phyloP scores from a whole-genome alignment of 75 land plant species.

The Pinus taeda region DNA sequence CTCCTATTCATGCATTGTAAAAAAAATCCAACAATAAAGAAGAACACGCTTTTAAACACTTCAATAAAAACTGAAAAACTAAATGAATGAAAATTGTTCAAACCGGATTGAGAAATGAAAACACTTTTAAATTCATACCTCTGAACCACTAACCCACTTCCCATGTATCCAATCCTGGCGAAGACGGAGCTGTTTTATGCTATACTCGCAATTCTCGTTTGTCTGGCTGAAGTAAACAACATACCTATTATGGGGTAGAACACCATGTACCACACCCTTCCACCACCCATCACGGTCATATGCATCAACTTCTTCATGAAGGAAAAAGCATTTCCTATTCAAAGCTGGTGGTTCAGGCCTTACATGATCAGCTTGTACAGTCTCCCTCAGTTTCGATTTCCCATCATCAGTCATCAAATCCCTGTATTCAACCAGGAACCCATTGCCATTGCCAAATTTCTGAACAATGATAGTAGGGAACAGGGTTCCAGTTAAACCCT shows the following conservation, averaged over 20 bases:
- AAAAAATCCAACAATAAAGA: too few species aligned
- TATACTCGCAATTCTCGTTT: conserved; percentile 28
- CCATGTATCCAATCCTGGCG: conserved; percentile 60
- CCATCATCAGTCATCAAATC: conserved; percentile 40
- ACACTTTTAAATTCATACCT: conserved; percentile 18
- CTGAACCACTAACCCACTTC: conserved; percentile 36
- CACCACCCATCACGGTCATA: conserved; percentile 60
- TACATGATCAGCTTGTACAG: conserved; percentile 22
- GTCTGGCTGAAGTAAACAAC: conserved; percentile 36
- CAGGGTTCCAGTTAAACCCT: conserved; percentile 55
- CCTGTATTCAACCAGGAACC: conserved; percentile 36
- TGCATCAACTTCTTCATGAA: conserved; percentile 52
- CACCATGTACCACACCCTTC: conserved; percentile 42
- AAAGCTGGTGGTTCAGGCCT: conserved; percentile 49
- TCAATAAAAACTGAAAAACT: too few species aligned
- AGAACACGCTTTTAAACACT: too few species aligned
- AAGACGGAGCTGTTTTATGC: conserved; percentile 29
- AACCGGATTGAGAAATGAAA: too few species aligned
- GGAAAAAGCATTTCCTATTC: conserved; percentile 9
- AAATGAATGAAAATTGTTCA: too few species aligned
- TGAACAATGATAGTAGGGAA: conserved; percentile 37
- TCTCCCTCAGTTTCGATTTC: conserved; percentile 31
- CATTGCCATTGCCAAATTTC: not conserved
- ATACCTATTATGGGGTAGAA: conserved; percentile 21
- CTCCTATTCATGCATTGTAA: too few species aligned